phyloP scores from a whole-genome alignment of 108 stramenopile genomes.

The Nitzschia palea region DNA sequence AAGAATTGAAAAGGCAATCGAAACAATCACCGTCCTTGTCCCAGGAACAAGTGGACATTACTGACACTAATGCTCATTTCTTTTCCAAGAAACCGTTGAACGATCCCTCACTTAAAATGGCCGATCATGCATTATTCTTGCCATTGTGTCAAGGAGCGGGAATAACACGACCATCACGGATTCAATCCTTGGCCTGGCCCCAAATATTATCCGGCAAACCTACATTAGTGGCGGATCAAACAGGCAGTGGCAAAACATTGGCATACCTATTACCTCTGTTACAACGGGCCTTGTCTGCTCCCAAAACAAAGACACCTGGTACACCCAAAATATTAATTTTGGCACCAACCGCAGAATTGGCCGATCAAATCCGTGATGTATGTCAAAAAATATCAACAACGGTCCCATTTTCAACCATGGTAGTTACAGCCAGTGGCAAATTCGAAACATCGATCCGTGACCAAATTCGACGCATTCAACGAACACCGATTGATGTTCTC shows the following conservation, averaged over 20 bases:
- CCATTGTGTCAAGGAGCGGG: slow-evolving; percentile 56
- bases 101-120: slow-evolving; percentile 52
- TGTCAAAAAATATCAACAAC: slow-evolving; percentile 46
- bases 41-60: slow-evolving; percentile 23
- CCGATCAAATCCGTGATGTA: slow-evolving; percentile 79
- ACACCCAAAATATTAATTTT: slow-evolving; percentile 70
- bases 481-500: slow-evolving; percentile 78
- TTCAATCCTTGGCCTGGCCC: slow-evolving; percentile 85
- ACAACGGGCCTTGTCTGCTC: slow-evolving; percentile 33
- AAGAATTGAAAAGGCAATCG: too few species aligned
- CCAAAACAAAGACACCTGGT: slow-evolving; percentile 31
- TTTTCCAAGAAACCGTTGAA: slow-evolving; percentile 66
- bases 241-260: slow-evolving; percentile 89
- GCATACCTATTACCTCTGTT: slow-evolving; percentile 89
- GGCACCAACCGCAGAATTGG: slow-evolving; percentile 92
- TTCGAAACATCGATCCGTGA: slow-evolving; percentile 72
- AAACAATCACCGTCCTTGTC: too few species aligned
- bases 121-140: slow-evolving; percentile 36
- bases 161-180: slow-evolving; percentile 68
- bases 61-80: slow-evolving; percentile 56
- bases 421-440: slow-evolving; percentile 71
- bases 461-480: slow-evolving; percentile 74
- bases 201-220: slow-evolving; percentile 53
- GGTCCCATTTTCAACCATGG: slow-evolving; percentile 50
- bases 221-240: slow-evolving; percentile 92